phyloP scores from a whole-genome alignment of 2,329 filamentous ascomycete species.

The Talaromyces sp. region DNA sequence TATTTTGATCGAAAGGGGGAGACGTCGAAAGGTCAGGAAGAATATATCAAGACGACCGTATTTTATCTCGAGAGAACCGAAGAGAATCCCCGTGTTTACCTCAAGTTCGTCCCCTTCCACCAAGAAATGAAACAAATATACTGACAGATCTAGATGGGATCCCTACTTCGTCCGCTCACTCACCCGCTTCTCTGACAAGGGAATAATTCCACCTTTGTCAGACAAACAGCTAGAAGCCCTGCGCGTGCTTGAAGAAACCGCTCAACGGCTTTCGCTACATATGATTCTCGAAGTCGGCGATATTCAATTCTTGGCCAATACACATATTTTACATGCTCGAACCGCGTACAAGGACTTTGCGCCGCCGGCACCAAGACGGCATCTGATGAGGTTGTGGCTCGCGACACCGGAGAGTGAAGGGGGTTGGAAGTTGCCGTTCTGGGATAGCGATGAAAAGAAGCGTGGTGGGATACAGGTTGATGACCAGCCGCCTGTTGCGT shows the following conservation, averaged over 20 bases:
- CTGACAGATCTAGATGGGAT: conserved; percentile 58
- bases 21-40: conserved; percentile 68
- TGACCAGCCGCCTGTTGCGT: conserved; percentile 69
- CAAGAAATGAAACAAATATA: background rate
- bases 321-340: conserved; percentile 74
- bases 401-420: conserved; percentile 77
- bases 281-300: conserved; percentile 86
- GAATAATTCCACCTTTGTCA: conserved; percentile 70
- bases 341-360: conserved; percentile 74
- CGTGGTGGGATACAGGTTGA: conserved; percentile 85
- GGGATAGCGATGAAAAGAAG: conserved; percentile 79
- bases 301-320: conserved; percentile 81
- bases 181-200: conserved; percentile 67
- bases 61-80: conserved; percentile 69
- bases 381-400: conserved; percentile 81
- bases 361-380: conserved; percentile 66
- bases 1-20: conserved; percentile 93
- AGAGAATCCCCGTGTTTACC: conserved; percentile 65
- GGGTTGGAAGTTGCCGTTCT: conserved; percentile 80
- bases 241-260: conserved; percentile 70
- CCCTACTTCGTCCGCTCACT: conserved; percentile 82
- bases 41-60: conserved; percentile 68
- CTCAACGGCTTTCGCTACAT: conserved; percentile 69
- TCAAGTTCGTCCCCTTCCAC: conserved; percentile 52
- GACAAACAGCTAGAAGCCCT: conserved; percentile 66